Evolutionary conservation across 1,284 basidiomycete genomes (phyloP).

Genomic region (Cryptococcus sp.): DNA sequence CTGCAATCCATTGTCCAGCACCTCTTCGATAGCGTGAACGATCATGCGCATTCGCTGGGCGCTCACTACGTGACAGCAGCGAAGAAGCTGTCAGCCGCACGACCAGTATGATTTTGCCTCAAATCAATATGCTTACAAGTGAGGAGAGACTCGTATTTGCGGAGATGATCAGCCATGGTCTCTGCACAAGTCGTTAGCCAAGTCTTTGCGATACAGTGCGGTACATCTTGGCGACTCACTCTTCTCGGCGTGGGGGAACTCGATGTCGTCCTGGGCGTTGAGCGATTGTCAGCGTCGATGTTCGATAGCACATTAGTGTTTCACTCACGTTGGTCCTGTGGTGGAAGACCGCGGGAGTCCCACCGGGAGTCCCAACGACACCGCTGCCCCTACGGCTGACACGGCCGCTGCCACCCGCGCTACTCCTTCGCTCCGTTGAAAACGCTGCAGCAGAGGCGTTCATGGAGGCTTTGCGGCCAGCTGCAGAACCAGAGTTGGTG

Average conservation of each 20-base stretch:
- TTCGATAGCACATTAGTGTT: background rate
- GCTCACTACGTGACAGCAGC: conserved; percentile 67
- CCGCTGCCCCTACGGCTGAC: conserved; percentile 55
- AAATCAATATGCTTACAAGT: conserved; percentile 49
- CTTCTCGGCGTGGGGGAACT: conserved; percentile 54
- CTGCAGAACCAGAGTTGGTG: conserved; percentile 44
- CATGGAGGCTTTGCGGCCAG: conserved; percentile 37
- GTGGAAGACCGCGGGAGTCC: conserved; percentile 74
- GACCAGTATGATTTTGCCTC: no score
- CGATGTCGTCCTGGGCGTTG: conserved; percentile 42
- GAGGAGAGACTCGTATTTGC: conserved; percentile 80
- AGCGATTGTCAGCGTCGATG: conserved; percentile 1
- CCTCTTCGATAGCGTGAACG: conserved; percentile 91
- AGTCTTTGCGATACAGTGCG: no score
- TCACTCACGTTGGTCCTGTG: conserved; percentile 48
- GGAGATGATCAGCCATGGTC: conserved; percentile 79
- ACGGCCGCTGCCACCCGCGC: conserved; percentile 16
- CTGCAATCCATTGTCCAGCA: conserved; percentile 81
- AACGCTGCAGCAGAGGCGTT: conserved; percentile 17
- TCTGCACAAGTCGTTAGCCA: conserved; percentile 21
- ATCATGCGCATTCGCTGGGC: conserved; percentile 97
- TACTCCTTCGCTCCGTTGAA: conserved; percentile 20
- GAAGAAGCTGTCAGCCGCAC: no score
- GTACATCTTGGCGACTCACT: conserved; percentile 27
- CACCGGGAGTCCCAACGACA: conserved; percentile 67